phyloP scores from a whole-genome alignment of 2,329 filamentous ascomycete species.

The Botrytis pseudocinerea region DNA sequence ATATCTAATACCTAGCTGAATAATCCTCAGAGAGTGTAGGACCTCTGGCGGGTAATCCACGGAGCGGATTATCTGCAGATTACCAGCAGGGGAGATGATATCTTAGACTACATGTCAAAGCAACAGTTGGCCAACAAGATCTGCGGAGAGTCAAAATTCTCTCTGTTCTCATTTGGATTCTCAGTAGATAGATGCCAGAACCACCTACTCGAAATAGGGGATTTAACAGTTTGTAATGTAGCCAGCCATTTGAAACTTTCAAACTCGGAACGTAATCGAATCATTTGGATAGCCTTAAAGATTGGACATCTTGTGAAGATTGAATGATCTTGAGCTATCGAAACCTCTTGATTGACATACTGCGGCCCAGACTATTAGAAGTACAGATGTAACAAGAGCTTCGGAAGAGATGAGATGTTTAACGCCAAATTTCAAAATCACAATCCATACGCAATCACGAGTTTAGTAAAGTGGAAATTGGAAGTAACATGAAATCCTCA shows the following conservation, averaged over 20 bases:
- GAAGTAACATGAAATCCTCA: not conserved
- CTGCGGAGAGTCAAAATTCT: not conserved
- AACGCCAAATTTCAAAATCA: not conserved
- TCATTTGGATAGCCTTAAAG: no score
- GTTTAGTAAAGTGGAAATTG: no score
- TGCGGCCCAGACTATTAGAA: not conserved
- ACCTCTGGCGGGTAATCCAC: no score
- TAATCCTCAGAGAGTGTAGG: no score
- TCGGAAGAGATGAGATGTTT: not conserved
- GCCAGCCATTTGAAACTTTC: not conserved
- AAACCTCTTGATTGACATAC: not conserved
- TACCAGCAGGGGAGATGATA: no score
- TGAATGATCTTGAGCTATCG: not conserved
- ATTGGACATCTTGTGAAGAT: not conserved
- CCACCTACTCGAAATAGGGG: no score
- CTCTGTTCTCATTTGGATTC: not conserved
- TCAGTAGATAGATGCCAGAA: not conserved
- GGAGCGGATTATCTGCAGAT: no score
- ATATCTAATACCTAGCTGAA: no score
- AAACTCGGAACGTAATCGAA: no score
- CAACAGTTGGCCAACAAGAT: not conserved
- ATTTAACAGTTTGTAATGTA: not conserved
- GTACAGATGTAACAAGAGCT: not conserved
- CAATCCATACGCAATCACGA: no score
- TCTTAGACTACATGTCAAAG: not conserved